Conservation (phyloP, 2,329 filamentous ascomycete species). For the Basipetospora chlamydospora region DNA sequence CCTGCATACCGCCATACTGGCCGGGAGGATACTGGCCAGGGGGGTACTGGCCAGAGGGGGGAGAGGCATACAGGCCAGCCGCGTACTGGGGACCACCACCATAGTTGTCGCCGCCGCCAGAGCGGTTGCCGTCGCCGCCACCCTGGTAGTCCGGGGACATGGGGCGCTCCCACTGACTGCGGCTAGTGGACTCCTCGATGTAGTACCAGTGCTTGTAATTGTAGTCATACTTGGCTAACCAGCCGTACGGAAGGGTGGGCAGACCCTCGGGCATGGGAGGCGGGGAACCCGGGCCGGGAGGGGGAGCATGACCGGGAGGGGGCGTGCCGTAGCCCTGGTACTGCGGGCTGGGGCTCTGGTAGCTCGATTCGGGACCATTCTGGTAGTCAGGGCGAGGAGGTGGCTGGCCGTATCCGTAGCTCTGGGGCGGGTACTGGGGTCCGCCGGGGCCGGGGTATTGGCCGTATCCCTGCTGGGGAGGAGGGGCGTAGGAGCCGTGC, state of each 20-base stretch:
- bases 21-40: no score
- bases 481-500: slow-evolving; percentile 2
- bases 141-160: slow-evolving; percentile 10
- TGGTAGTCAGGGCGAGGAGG: slow-evolving; percentile 11
- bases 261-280: slow-evolving; percentile 14
- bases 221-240: slow-evolving; percentile 49
- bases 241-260: slow-evolving; percentile 44
- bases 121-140: no score
- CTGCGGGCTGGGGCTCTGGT: no score
- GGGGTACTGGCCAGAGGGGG: not conserved
- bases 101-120: not conserved
- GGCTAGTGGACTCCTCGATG: slow-evolving; percentile 44
- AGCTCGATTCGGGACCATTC: no score
- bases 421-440: not conserved
- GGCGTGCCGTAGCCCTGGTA: slow-evolving; percentile 9
- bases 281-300: slow-evolving; percentile 8
- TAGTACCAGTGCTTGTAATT: slow-evolving; percentile 50
- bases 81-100: not conserved
- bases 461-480: slow-evolving; percentile 4
- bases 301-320: slow-evolving; percentile 1
- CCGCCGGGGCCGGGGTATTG: slow-evolving; percentile 1
- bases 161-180: slow-evolving; percentile 50
- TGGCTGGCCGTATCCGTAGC: slow-evolving; percentile 6
- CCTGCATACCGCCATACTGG: no score
- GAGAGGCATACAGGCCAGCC: no score